Conservation (phyloP, 1,284 basidiomycete species). For the Malassezia nana region DNA sequence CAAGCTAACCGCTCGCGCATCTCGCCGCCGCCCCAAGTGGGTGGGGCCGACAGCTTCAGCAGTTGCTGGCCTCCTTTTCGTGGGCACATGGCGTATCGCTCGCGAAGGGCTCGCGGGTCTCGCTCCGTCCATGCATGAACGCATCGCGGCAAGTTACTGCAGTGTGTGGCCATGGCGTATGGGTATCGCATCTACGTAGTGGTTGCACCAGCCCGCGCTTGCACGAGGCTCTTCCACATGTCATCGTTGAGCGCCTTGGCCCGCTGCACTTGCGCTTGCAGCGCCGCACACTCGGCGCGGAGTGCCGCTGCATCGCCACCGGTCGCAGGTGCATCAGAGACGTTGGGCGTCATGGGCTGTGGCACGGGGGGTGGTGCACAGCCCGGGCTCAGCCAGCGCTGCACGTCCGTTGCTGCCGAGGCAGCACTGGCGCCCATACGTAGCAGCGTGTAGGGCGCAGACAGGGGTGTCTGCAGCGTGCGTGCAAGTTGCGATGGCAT, state of each 20-base stretch:
- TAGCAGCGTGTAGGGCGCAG: neutral
- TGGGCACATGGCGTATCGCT: conserved; percentile 10
- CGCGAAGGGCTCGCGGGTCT: neutral
- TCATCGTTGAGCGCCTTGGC: conserved; percentile 37
- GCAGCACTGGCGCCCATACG: conserved; percentile 5
- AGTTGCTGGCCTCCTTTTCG: conserved; percentile 1
- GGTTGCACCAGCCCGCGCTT: neutral
- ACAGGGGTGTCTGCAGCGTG: neutral
- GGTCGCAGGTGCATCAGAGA: neutral
- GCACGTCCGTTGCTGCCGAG: neutral
- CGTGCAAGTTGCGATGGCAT: conserved; percentile 10
- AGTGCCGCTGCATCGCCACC: neutral
- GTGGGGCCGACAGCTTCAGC: neutral
- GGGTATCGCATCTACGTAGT: conserved; percentile 7
- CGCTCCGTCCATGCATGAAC: neutral
- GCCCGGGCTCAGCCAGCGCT: conserved; percentile 1
- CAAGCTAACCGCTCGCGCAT: conserved; percentile 1
- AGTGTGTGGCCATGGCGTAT: conserved; percentile 3
- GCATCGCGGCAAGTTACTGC: conserved; percentile 4
- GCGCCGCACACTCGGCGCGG: conserved; percentile 17
- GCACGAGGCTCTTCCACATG: conserved; percentile 31
- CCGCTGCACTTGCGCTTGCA: conserved; percentile 28
- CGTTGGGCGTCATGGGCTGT: neutral
- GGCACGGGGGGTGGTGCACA: neutral
- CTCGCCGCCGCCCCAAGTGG: neutral